Base-by-base conservation (phyloP, 2,329 filamentous ascomycete genomes). In the Talaromyces sp. region DNA sequence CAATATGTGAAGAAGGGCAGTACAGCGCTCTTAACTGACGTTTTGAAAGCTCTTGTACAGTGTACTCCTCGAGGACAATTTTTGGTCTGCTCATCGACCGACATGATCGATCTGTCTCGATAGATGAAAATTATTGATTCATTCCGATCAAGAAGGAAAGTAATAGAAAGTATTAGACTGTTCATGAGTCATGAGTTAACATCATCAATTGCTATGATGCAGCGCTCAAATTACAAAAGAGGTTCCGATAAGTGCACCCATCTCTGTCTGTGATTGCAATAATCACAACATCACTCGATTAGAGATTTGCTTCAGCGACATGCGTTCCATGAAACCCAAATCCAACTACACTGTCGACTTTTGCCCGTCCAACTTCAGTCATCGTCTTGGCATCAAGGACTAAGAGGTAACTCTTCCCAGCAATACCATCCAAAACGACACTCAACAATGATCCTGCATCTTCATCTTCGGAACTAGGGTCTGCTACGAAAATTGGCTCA, bases 311-410 rank as follows among this genome's bases (percentile, higher is more conserved):
- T 58, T 54, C 19, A n/a, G 74, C 68, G 63, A 79, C 70, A 72
- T 79, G 75, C 37, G 78, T 74, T 0, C 83, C 84, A 77, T 85
- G 83, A 69, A 87, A 85, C 0, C 83, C 83, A 71, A 86, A 82
- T 1, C 77, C 80, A 67, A 86, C 77, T 1, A 77, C 77, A 0
- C 81, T 79, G 27, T 78, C 73, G 43, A 85, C 78, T 67, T 82
- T 77, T 24, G 84, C 84, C 19, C 82, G 76, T 0, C 82, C 84
- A 61, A 84, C 63, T 70, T 86, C 84, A 24, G 62, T 76, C 75
- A 86, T 72, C 43, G 76, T 76, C 65, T 72, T 80, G 9, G 84
- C 83, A 73, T 83, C 77, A 8, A 86, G 74, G 59, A 81, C 82
- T 22, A 86, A 74, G 33, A 87, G 70, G 70, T 85, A 86, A 57